A percentile compares a stretch with the other conserved stretches of the same genome.
Evolutionary conservation across 2,329 filamentous ascomycete genomes (phyloP).

Genomic region (Fusarium udum): DNA sequence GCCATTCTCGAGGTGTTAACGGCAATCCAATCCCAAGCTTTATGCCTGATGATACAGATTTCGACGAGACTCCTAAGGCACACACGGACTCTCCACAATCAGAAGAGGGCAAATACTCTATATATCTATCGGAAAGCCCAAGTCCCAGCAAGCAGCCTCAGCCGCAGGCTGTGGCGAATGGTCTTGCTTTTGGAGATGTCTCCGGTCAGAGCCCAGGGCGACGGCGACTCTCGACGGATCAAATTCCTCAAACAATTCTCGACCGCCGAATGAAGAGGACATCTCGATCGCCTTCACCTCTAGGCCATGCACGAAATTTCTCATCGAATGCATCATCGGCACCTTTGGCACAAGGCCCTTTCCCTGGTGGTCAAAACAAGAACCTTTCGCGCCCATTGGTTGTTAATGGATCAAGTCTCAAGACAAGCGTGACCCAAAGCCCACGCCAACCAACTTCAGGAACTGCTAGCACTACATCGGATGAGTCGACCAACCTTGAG

Average conservation of each 20-base stretch:
- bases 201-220: slow-evolving; percentile 52
- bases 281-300: slow-evolving; percentile 66
- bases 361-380: slow-evolving; percentile 49
- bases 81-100: slow-evolving; percentile 58
- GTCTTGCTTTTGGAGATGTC: slow-evolving; percentile 60
- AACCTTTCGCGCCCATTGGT: slow-evolving; percentile 58
- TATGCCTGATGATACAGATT: slow-evolving; percentile 63
- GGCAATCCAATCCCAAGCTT: slow-evolving; percentile 65
- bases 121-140: slow-evolving; percentile 43
- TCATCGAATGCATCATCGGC: slow-evolving; percentile 54
- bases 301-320: slow-evolving; percentile 59
- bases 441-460: slow-evolving; percentile 29
- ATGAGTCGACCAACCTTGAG: slow-evolving; percentile 41
- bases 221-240: slow-evolving; percentile 62
- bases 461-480: slow-evolving; percentile 29
- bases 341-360: slow-evolving; percentile 51
- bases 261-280: slow-evolving; percentile 63
- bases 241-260: slow-evolving; percentile 62
- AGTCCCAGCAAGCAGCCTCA: slow-evolving; percentile 42
- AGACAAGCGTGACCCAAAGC: slow-evolving; percentile 46
- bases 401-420: slow-evolving; percentile 60
- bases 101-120: slow-evolving; percentile 53
- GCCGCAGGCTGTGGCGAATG: slow-evolving; percentile 47
- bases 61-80: slow-evolving; percentile 56
- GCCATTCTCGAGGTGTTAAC: slow-evolving; percentile 55